These are phyloP conservation scores for Bocquillonia castaneifolia DNA, from an alignment of 441 rosid species.

Conservation along the genomic window DNA sequence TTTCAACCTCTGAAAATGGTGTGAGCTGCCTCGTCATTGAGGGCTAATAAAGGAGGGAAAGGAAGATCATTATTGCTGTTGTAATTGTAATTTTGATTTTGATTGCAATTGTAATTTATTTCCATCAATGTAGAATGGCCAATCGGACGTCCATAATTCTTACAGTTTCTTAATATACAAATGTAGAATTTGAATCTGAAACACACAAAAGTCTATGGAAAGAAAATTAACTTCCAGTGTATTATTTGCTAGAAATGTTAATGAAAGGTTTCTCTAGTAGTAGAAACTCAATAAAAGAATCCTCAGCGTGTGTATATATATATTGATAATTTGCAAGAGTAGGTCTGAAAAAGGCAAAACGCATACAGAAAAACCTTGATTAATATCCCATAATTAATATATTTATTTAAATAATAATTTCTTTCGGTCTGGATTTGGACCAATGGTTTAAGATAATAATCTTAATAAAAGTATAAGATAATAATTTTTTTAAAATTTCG, in stretches of 20 bases:
- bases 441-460: too few relatives aligned
- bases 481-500: too few relatives aligned
- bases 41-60: not conserved
- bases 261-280: not conserved
- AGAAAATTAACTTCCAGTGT: not conserved
- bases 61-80: constrained; percentile 1
- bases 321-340: too few relatives aligned
- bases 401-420: too few relatives aligned
- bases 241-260: not conserved
- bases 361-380: too few relatives aligned
- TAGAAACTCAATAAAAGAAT: too few relatives aligned
- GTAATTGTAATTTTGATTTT: not conserved
- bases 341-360: too few relatives aligned
- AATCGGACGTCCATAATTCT: not conserved
- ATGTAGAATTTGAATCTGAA: not conserved
- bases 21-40: not conserved
- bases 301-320: too few relatives aligned
- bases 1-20: constrained; percentile 27
- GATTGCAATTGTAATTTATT: not conserved
- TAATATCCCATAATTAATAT: too few relatives aligned
- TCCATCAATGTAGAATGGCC: not conserved
- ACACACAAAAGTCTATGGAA: not conserved
- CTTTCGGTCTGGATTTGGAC: too few relatives aligned
- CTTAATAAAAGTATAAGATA: too few relatives aligned
- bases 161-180: too few relatives aligned